phyloP scores from a whole-genome alignment of 106 monocot genomes.

The Gastrodia elata region DNA sequence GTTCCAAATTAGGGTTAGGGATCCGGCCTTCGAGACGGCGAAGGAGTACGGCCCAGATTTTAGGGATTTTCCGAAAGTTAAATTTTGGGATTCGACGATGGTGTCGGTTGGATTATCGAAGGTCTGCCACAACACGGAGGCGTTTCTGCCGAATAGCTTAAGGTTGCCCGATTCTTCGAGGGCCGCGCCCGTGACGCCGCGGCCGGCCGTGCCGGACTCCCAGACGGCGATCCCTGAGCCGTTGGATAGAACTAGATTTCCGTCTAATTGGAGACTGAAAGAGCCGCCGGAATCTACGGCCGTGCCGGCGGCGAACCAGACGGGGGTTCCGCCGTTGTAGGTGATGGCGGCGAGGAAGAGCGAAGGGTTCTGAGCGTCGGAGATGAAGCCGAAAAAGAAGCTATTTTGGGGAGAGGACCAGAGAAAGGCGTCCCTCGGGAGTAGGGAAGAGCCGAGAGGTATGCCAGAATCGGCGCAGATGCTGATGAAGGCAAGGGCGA shows the following conservation, averaged over 20 bases:
- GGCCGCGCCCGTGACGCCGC: constrained; percentile 29
- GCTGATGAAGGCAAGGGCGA: too few species aligned
- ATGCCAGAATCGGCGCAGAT: background rate
- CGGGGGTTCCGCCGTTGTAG: background rate
- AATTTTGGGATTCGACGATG: constrained; percentile 48
- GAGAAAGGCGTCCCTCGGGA: background rate
- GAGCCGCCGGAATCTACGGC: constrained; percentile 6
- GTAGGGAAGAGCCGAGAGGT: background rate
- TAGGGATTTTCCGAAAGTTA: constrained; percentile 25
- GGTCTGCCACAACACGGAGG: constrained; percentile 42
- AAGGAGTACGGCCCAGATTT: constrained; percentile 61
- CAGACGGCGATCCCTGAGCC: constrained; percentile 37
- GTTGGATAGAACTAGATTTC: constrained; percentile 49
- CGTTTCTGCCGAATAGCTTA: constrained; percentile 21
- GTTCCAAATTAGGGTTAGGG: constrained; percentile 61
- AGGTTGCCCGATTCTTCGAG: constrained; percentile 56
- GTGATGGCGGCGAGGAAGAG: constrained; percentile 6
- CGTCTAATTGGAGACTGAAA: constrained; percentile 32
- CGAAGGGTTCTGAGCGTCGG: constrained; percentile 3
- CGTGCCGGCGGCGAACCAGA: constrained; percentile 1
- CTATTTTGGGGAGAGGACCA: constrained; percentile 6
- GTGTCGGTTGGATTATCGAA: constrained; percentile 65
- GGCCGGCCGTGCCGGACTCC: constrained; percentile 32
- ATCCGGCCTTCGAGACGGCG: constrained; percentile 27
- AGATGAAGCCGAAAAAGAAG: background rate